Base-by-base conservation (phyloP, 2,329 filamentous ascomycete species). In the Cercospora zeae-maydis region DNA sequence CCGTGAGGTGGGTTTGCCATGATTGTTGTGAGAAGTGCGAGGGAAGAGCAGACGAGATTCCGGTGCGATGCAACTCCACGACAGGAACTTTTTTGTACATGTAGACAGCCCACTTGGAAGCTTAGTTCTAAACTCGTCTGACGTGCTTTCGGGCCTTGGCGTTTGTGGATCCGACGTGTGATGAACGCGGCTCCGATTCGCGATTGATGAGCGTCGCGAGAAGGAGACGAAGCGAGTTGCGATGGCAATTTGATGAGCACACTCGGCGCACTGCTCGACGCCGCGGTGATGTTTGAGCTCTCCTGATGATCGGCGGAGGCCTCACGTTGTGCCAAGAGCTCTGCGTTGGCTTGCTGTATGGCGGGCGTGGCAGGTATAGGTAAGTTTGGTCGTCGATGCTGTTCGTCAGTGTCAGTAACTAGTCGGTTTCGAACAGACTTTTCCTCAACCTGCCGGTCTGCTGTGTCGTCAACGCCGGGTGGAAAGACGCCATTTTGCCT, bases 1-100 rank as follows among this genome's bases (percentile, higher is more conserved):
- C 80, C 80, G 72, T 83, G 81, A 66, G 81, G 81, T 74, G 80
- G 74, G 71, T 83, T 83, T 62, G 81, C 81, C 81, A 82, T 82
- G 39, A 42, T 69, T 55, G 30, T 62, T 14, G 53, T n/a, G n/a
- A n/a, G 54, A 34, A 49, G 61, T n/a, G 51, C 37, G 33, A 59
- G 31, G 34, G 55, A 11, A 42, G 54, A 45, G 42, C 37, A 30
- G 27, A 31, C 45, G 27, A 36, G 42, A 24, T 16, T 57, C n/a
- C n/a, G 45, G 54, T 19, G 10, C 45, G 34, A 45, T 30, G 54
- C 31, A 39, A 31, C 45, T 33, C 31, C 57, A 24, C 47, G 30
- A 47, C 47, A 56, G 36, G 51, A 55, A 61, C 51, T 61, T 61
- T 58, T 61, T 61, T 21, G 27, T 45, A 27, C 27, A 42, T 21